phyloP scores from a whole-genome alignment of 306 rosid species.

The Carpinus fangiana region DNA sequence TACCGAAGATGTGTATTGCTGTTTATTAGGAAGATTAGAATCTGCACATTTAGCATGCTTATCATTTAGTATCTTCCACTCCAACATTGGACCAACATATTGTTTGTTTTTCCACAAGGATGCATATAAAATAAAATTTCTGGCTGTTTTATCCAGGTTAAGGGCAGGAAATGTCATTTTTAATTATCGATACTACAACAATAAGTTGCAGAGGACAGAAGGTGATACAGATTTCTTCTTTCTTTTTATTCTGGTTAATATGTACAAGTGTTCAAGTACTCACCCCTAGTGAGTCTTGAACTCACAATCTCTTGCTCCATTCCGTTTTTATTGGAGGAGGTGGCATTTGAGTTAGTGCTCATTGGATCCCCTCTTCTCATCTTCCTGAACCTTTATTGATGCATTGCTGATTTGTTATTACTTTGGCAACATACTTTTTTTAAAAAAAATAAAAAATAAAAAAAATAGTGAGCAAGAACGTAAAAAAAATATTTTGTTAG shows the following conservation, averaged over 20 bases:
- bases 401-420: background rate
- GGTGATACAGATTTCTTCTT: conserved; percentile 45
- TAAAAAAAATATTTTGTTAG: background rate
- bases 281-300: background rate
- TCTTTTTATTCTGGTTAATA: conserved; percentile 9
- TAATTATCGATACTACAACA: conserved; percentile 73
- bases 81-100: background rate
- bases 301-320: background rate
- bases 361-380: no score
- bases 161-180: conserved; percentile 72
- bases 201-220: conserved; percentile 66
- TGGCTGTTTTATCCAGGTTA: conserved; percentile 61
- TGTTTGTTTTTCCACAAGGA: background rate
- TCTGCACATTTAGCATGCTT: background rate
- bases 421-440: background rate
- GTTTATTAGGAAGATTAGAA: background rate
- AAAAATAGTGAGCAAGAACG: background rate
- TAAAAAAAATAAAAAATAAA: background rate
- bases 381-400: background rate
- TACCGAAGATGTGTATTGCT: background rate
- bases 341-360: background rate
- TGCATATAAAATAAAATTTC: background rate
- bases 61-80: background rate
- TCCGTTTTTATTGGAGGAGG: background rate
- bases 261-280: background rate